These are phyloP conservation scores for Psilocybe tampanensis DNA, from an alignment of 768 basidiomycete genomes.

Conservation along the genomic window DNA sequence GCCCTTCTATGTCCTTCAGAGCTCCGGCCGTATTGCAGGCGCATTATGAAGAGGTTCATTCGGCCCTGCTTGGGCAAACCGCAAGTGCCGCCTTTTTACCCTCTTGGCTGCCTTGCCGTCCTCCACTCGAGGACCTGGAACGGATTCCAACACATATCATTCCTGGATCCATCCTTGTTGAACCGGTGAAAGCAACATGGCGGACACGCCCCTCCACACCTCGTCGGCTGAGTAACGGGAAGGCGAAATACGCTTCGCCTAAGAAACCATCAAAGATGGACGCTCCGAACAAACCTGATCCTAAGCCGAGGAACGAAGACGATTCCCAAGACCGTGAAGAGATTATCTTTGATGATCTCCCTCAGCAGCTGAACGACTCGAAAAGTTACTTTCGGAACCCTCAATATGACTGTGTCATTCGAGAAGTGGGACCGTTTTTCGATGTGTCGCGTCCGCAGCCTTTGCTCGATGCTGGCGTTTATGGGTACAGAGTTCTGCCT, in stretches of 20 bases:
- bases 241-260: conserved; percentile 4
- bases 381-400: background rate
- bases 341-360: conserved; percentile 12
- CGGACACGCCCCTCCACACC: background rate
- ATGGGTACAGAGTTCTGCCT: conserved; percentile 10
- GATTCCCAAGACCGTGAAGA: background rate
- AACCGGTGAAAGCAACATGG: conserved; percentile 10
- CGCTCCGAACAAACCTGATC: background rate
- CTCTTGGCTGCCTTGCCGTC: conserved; percentile 10
- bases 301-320: background rate
- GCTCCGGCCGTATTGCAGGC: conserved; percentile 10
- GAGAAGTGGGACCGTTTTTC: background rate
- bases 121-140: background rate
- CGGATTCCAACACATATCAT: conserved; percentile 4
- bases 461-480: conserved; percentile 20
- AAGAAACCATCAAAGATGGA: conserved; percentile 9
- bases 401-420: conserved; percentile 4
- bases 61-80: conserved; percentile 9
- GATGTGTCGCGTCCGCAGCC: conserved; percentile 26
- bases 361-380: conserved; percentile 7
- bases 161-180: conserved; percentile 10
- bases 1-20: conserved; percentile 3
- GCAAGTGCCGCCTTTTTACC: conserved; percentile 16
- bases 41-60: conserved; percentile 18
- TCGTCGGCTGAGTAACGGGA: background rate